These are phyloP conservation scores for Quercus lobata DNA, from an alignment of 331 rosid species.

Conservation along the genomic window DNA sequence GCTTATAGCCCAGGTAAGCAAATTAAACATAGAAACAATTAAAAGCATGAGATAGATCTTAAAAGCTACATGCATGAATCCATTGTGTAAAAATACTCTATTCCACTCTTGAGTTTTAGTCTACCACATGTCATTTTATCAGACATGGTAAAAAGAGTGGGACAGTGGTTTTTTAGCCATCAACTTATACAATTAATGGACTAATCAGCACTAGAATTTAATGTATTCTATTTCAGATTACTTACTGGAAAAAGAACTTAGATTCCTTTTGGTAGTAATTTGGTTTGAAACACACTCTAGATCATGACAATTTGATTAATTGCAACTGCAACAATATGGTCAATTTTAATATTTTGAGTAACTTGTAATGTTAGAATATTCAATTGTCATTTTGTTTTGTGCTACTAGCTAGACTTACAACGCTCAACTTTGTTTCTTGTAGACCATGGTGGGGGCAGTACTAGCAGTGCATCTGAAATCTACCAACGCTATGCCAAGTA, in stretches of 20 bases:
- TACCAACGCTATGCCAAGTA: neutral
- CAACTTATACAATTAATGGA: too few species aligned
- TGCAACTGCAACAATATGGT: too few species aligned
- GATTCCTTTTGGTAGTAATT: too few species aligned
- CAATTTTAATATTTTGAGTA: neutral
- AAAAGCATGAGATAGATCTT: neutral
- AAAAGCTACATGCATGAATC: neutral
- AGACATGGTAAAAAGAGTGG: too few species aligned
- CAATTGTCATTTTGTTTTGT: neutral
- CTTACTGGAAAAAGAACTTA: too few species aligned
- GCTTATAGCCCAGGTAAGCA: constrained; percentile 3
- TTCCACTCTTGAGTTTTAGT: too few species aligned
- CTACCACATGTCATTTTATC: too few species aligned
- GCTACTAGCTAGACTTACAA: neutral
- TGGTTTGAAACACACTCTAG: too few species aligned
- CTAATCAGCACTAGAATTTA: too few species aligned
- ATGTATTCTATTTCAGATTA: too few species aligned
- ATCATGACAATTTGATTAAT: too few species aligned
- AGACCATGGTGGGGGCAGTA: neutral
- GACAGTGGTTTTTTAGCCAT: too few species aligned
- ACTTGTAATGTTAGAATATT: neutral
- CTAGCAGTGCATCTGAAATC: neutral
- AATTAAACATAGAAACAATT: neutral
- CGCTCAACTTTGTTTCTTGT: neutral
- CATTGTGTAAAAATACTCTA: neutral